Percentiles rank a stretch among this genome's conserved stretches.
These are phyloP conservation scores for Carex arenaria DNA, from an alignment of 202 grass and related monocot genomes.

Conservation along the genomic window DNA sequence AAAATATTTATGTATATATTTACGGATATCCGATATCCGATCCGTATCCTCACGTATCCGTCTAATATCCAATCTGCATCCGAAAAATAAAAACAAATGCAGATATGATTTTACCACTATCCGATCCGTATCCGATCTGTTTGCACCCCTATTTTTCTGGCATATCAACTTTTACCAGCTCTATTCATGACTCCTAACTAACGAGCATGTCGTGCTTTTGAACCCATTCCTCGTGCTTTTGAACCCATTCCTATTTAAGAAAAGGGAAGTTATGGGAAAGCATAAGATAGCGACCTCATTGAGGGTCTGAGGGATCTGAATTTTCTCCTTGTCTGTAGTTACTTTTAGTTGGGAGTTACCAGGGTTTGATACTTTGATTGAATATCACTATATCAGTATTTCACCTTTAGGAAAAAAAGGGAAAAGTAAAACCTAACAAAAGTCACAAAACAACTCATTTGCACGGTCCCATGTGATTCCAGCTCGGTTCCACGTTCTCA, in stretches of 20 bases:
- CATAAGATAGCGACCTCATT: background rate
- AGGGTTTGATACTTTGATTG: background rate
- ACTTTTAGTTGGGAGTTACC: background rate
- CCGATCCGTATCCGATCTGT: too few relatives aligned
- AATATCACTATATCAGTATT: constrained; percentile 1
- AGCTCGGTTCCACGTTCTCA: constrained; percentile 26
- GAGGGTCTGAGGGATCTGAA: background rate
- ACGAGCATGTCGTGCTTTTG: background rate
- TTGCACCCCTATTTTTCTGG: too few relatives aligned
- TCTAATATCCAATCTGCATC: too few relatives aligned
- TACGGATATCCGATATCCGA: too few relatives aligned
- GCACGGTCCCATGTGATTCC: constrained; percentile 32
- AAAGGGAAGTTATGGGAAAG: background rate
- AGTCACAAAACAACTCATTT: constrained; percentile 2
- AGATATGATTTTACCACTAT: too few relatives aligned
- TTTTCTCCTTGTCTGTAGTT: constrained; percentile 5
- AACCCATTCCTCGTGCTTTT: background rate
- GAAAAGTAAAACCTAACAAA: background rate
- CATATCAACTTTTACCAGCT: background rate
- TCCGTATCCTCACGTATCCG: too few relatives aligned
- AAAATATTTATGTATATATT: too few relatives aligned
- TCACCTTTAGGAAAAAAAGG: background rate
- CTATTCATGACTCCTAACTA: background rate
- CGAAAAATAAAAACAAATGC: too few relatives aligned
- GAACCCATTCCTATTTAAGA: background rate